These are phyloP conservation scores for Diaporthe vaccinii DNA, from an alignment of 2,329 filamentous ascomycete genomes.

Conservation along the genomic window DNA sequence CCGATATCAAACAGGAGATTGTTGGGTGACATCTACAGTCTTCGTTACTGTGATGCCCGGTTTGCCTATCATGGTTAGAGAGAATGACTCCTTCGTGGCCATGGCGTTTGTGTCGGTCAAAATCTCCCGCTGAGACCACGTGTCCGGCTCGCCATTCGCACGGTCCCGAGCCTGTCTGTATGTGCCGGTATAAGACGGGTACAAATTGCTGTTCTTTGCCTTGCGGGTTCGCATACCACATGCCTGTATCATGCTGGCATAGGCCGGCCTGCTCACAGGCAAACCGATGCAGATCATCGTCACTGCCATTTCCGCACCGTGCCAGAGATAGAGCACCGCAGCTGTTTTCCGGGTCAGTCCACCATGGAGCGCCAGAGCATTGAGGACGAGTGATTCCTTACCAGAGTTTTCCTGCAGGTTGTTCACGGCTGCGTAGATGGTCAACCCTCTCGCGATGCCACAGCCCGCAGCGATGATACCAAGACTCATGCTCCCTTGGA, in stretches of 20 bases:
- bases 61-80: slow-evolving; percentile 34
- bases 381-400: neutral
- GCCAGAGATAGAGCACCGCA: slow-evolving; percentile 40
- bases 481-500: slow-evolving; percentile 41
- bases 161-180: slow-evolving; percentile 22
- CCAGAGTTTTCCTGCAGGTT: slow-evolving; percentile 36
- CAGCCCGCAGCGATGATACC: slow-evolving; percentile 38
- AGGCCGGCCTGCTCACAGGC: slow-evolving; percentile 39
- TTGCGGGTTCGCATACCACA: slow-evolving; percentile 37
- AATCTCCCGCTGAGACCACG: slow-evolving; percentile 40
- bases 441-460: slow-evolving; percentile 38
- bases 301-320: slow-evolving; percentile 41
- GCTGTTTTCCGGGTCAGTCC: slow-evolving; percentile 21
- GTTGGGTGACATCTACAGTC: slow-evolving; percentile 37
- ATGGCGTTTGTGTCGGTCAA: slow-evolving; percentile 26
- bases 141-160: slow-evolving; percentile 26
- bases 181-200: slow-evolving; percentile 32
- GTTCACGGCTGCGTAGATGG: slow-evolving; percentile 37
- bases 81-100: slow-evolving; percentile 30
- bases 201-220: slow-evolving; percentile 21
- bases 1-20: slow-evolving; percentile 25
- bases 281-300: slow-evolving; percentile 42
- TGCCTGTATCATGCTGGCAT: slow-evolving; percentile 34
- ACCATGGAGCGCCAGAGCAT: neutral
- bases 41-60: slow-evolving; percentile 40